phyloP scores from a whole-genome alignment of 768 basidiomycete species.

The Suillus decipiens region DNA sequence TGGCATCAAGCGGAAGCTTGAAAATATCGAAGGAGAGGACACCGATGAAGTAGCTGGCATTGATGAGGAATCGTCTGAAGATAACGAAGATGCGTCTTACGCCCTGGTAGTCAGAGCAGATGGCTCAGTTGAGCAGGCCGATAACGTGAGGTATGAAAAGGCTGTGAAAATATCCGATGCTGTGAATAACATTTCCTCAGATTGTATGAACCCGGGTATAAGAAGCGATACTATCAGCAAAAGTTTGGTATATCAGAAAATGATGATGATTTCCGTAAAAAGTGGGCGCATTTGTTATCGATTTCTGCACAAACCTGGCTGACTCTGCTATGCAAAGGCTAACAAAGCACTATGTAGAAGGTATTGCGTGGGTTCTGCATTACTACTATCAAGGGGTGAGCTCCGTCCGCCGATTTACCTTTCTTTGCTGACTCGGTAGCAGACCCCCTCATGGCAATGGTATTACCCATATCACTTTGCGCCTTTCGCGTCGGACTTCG shows the following conservation, averaged over 20 bases:
- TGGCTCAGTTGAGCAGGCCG: slow-evolving; percentile 92
- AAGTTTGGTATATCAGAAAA: slow-evolving; percentile 81
- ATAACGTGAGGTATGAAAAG: slow-evolving; percentile 80
- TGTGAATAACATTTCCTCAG: slow-evolving; percentile 41
- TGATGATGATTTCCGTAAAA: slow-evolving; percentile 72
- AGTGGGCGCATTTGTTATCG: slow-evolving; percentile 45
- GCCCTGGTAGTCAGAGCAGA: slow-evolving; percentile 83
- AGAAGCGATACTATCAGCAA: slow-evolving; percentile 89
- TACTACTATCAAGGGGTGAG: slow-evolving; percentile 98
- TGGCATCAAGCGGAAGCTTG: slow-evolving; percentile 48
- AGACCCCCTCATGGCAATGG: slow-evolving; percentile 98
- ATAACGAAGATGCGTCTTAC: slow-evolving; percentile 48
- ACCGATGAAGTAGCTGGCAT: slow-evolving; percentile 28
- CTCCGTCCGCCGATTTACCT: slow-evolving; percentile 11
- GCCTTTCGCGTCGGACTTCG: slow-evolving; percentile 95
- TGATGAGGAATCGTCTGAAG: slow-evolving; percentile 43
- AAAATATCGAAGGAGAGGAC: slow-evolving; percentile 45
- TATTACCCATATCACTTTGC: slow-evolving; percentile 99
- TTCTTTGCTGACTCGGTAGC: slow-evolving; percentile 9
- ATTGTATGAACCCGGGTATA: slow-evolving; percentile 95
- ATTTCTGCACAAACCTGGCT: slow-evolving; percentile 9
- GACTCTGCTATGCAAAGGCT: slow-evolving; percentile 48
- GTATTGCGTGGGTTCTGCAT: slow-evolving; percentile 91
- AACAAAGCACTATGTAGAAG: slow-evolving; percentile 86
- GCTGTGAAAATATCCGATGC: slow-evolving; percentile 3